Base-by-base conservation (phyloP, 257 asterid species). In the Nemophila menziesii region DNA sequence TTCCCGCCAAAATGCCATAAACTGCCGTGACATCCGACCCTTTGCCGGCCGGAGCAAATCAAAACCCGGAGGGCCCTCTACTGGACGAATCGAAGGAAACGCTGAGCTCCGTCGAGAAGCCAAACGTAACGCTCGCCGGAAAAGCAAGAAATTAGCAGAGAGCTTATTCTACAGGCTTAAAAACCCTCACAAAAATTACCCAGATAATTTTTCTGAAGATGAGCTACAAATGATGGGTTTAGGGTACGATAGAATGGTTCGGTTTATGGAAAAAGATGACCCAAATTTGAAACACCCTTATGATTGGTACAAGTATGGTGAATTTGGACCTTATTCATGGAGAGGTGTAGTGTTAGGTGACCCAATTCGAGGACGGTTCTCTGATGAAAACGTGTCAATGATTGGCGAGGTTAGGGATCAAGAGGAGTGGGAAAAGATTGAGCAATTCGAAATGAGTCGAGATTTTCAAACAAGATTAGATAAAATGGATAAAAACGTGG, bases 401-500 rank as follows among this genome's bases (percentile, higher is more conserved):
- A 72, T 80, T 1, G 98, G 94, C 1, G 75, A 72, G 46, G 95
- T 89, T 33, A 67, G 62, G 19, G 80, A 89, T 48, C 87, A 69
- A 22, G 98, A 89, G 58, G 95, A 84, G 75, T 84, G 94, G 98
- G 98, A 89, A 54, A 72, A 84, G 68, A 89, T 89, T 13, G 95
- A 89, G 55, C 93, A 74, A 69, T 72, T 71, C 24, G 95, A 89
- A 19, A 80, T 84, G 98, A 78, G 78, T 5, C 57, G 46, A 7
- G 92, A 84, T 36, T 89, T 42, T 60, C 86, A 80, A 70, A 70
- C 40, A 27, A 64, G 78, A 46, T 8, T 80, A 29, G 79, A 89
- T 52, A 61, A 49, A 12, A 71, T 89, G 93, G 76, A 84, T 46
- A 68, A 62, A 60, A 55, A 43, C 52, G 84, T 66, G 40, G 56